A percentile compares a stretch with the other conserved stretches of the same genome.
phyloP scores from a whole-genome alignment of 805 yeast genomes.

The Starmerella apis region DNA sequence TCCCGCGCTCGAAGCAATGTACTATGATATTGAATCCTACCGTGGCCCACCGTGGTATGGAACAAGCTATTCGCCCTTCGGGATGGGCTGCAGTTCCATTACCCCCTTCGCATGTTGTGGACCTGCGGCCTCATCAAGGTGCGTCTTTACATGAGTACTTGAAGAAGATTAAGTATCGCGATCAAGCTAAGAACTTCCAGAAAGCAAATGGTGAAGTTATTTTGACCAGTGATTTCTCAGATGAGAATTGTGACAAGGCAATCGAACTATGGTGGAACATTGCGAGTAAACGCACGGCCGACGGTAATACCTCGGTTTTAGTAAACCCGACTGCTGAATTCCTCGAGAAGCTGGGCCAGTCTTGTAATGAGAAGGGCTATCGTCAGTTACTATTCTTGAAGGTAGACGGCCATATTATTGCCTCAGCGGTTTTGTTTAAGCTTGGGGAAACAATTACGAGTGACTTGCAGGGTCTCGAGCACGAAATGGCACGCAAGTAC shows the following conservation, averaged over 20 bases:
- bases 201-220: conserved; percentile 33
- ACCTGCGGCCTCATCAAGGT: conserved; percentile 33
- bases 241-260: conserved; percentile 30
- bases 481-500: conserved; percentile 34
- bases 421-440: conserved; percentile 37
- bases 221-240: conserved; percentile 32
- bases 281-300: conserved; percentile 33
- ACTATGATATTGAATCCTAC: conserved; percentile 35
- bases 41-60: conserved; percentile 31
- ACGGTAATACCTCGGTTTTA: conserved; percentile 35
- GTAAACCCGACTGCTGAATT: conserved; percentile 32
- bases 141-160: conserved; percentile 33
- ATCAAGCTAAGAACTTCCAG: conserved; percentile 33
- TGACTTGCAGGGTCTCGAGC: conserved; percentile 38
- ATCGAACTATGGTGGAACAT: conserved; percentile 36
- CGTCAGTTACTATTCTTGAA: conserved; percentile 34
- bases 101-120: conserved; percentile 37
- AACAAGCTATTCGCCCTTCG: conserved; percentile 32
- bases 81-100: conserved; percentile 35
- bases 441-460: conserved; percentile 39
- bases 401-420: conserved; percentile 34
- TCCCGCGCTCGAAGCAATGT: conserved; percentile 29
- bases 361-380: conserved; percentile 26
- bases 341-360: conserved; percentile 30
- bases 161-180: conserved; percentile 37